phyloP scores from a whole-genome alignment of 192 early-diverging fungal species.

The Backusella westeae region DNA sequence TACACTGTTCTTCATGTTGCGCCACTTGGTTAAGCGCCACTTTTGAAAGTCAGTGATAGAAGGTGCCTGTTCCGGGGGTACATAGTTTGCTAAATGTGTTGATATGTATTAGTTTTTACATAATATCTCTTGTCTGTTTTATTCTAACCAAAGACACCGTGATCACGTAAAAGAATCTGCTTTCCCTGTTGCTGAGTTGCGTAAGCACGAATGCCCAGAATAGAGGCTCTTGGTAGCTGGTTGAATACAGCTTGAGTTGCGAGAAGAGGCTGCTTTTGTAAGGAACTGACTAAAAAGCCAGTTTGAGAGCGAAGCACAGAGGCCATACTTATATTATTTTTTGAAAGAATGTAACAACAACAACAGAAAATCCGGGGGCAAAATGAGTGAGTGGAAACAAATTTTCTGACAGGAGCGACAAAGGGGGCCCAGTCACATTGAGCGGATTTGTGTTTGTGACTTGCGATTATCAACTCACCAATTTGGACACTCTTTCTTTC shows the following conservation, averaged over 20 bases:
- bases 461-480: not conserved
- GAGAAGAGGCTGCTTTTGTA: not conserved
- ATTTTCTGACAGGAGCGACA: not conserved
- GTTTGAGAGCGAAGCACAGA: constrained; percentile 6
- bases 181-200: constrained; percentile 26
- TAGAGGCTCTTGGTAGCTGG: constrained; percentile 4
- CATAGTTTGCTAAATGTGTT: constrained; percentile 43
- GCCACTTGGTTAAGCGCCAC: constrained; percentile 50
- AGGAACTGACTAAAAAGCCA: constrained; percentile 6
- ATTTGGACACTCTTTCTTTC: not conserved
- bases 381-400: not conserved
- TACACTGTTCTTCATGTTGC: constrained; percentile 47
- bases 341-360: not conserved
- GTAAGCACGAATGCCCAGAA: constrained; percentile 27
- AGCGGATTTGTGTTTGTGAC: not conserved
- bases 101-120: not conserved
- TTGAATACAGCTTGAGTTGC: constrained; percentile 1
- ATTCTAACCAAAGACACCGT: constrained; percentile 35
- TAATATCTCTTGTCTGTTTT: not conserved
- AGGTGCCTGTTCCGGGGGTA: constrained; percentile 49
- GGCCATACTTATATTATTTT: not conserved
- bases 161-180: constrained; percentile 34
- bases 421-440: not conserved
- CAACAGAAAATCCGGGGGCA: not conserved
- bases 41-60: constrained; percentile 45